Base-by-base conservation (phyloP, 148 eudicot genomes). In the Rhododendron molle region DNA sequence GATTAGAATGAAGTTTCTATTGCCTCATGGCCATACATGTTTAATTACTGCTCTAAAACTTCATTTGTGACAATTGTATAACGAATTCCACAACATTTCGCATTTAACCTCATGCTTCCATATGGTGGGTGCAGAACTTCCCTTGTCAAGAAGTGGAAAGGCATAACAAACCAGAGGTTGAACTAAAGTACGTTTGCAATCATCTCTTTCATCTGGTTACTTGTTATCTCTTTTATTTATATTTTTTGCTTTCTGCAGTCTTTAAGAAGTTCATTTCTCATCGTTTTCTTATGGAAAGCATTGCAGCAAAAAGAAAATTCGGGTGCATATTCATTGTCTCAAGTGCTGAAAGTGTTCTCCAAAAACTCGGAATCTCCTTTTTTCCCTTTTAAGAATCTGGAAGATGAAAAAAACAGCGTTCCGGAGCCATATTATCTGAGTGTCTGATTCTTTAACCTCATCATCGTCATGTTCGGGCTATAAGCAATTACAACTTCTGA, bases 121-220 rank as follows among this genome's bases (percentile, higher is more conserved):
- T 80, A 16, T 85, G 80, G 58, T 89, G 85, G 74, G 74, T 92
- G 92, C 93, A 96, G 99, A 96, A 95, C 87, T 96, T 96, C 83
- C 99, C 99, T 54, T 96, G 99, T 88, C 99, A 96, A 92, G 99
- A 96, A 93, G 99, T 96, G 88, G 99, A 96, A 84, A 91, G 99
- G 85, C 97, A 95, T 87, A 96, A 96, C 90, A 96, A 96, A 90
- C 99, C 99, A 44, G 99, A 96, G 90, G 97, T 96, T 86, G 99
- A 96, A 87, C 85, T 94, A 86, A 96, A 92, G 99, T 96, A 90
- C 76, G 99, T 86, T 71, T 67, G 65, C 20, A 2, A 46, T 46
- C n/a, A 84, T 84, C 56, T 47, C 54, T n/a, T 23, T 56, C 76
- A 7, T 84, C 58, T 56, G 34, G 5, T 73, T 49, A 34, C 16